Percentiles rank a stretch among this genome's conserved stretches.
These are phyloP conservation scores for Penicillium fimorum DNA, from an alignment of 495 filamentous ascomycete species.

Conservation along the genomic window DNA sequence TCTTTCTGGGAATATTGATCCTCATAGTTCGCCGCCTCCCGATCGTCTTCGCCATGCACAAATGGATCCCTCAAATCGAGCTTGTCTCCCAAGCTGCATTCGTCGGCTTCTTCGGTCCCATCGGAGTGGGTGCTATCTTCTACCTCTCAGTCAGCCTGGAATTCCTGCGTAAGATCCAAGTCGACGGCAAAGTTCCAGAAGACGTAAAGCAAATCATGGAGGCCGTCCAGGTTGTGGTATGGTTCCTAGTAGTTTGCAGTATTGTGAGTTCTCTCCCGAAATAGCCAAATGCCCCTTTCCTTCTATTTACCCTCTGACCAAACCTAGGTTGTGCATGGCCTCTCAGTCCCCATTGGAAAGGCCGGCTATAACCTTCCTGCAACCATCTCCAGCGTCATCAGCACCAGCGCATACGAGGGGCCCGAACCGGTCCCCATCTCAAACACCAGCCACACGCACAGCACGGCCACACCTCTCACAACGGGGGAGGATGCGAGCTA, in stretches of 20 bases:
- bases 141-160: conserved; percentile 80
- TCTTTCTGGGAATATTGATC: conserved; percentile 78
- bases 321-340: conserved; percentile 74
- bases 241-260: conserved; percentile 84
- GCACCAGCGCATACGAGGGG: conserved; percentile 34
- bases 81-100: conserved; percentile 71
- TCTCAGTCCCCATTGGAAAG: conserved; percentile 82
- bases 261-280: conserved; percentile 59
- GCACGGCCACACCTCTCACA: conserved; percentile 33
- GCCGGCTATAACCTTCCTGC: conserved; percentile 75
- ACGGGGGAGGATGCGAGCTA: conserved; percentile 16
- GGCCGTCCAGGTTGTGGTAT: conserved; percentile 68
- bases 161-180: conserved; percentile 58
- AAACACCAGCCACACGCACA: conserved; percentile 33
- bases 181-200: conserved; percentile 58
- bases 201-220: conserved; percentile 67
- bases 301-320: conserved; percentile 11
- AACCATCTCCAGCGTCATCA: conserved; percentile 64
- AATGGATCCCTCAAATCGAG: conserved; percentile 77
- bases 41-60: conserved; percentile 69
- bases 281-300: not conserved
- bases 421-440: conserved; percentile 33
- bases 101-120: conserved; percentile 91
- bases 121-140: conserved; percentile 90
- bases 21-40: conserved; percentile 78